A percentile compares a stretch with the other conserved stretches of the same genome.
Evolutionary conservation across 2,329 filamentous ascomycete genomes (phyloP).

Genomic region (Trichoderma atroviride): DNA sequence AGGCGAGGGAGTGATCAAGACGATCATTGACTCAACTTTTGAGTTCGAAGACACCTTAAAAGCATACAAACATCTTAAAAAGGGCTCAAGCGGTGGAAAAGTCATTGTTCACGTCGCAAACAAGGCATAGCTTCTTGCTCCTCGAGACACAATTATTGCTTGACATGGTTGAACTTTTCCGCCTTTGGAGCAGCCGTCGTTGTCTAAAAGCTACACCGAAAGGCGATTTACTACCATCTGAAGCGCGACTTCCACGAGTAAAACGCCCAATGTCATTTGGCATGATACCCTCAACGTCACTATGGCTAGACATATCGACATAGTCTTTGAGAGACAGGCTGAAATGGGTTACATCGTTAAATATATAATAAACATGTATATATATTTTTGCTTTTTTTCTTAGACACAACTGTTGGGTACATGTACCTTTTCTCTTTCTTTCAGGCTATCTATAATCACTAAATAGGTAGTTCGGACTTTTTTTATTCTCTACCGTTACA

Average conservation of each 20-base stretch:
- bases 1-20: conserved; percentile 58
- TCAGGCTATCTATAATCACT: too few relatives aligned
- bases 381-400: neutral
- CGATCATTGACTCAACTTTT: conserved; percentile 58
- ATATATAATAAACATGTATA: neutral
- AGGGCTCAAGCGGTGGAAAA: conserved; percentile 62
- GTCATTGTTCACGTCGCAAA: conserved; percentile 37
- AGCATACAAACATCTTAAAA: conserved; percentile 62
- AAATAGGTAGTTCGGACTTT: too few relatives aligned
- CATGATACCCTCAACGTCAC: neutral
- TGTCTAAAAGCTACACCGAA: too few relatives aligned
- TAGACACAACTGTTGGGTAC: too few relatives aligned
- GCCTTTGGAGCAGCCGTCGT: neutral
- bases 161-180: neutral
- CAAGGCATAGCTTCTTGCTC: neutral
- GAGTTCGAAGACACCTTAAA: conserved; percentile 58
- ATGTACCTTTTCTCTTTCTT: too few relatives aligned
- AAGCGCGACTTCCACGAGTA: too few relatives aligned
- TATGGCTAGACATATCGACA: neutral
- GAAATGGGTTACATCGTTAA: neutral
- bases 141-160: neutral
- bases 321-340: neutral
- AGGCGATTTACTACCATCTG: neutral
- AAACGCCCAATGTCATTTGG: neutral
- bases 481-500: neutral